Base-by-base conservation (phyloP, 306 rosid genomes). In the Prunus dulcis region DNA sequence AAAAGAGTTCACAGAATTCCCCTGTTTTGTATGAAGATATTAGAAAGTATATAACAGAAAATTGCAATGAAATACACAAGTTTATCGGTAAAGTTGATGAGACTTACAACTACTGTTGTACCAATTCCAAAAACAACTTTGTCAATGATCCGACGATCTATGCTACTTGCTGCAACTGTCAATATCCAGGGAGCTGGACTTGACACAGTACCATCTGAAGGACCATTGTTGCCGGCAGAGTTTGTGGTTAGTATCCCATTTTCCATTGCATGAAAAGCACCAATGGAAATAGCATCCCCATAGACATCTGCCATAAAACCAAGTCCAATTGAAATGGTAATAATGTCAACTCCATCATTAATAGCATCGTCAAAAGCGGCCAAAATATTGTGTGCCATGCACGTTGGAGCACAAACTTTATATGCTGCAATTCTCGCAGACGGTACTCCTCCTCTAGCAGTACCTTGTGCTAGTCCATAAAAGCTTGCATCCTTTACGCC, bases 341-440 rank as follows among this genome's bases (percentile, higher is more conserved):
- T 57, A 23, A 82, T 68, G 66, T 74, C 74, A 8, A 82, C 87
- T 15, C 87, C 81, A 49, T 84, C 85, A 0, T 82, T 72, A 11
- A 84, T 80, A 23, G 85, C 85, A 47, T 82, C 88, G 46, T 84
- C 87, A 50, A 78, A 80, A 56, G 86, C 81, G 12, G 88, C 76
- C 30, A 82, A 79, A 17, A 84, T 12, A 57, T 28, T 30, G 1
- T 66, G 41, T 3, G 17, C 71, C 0, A 2, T 2, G 14, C 82
- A 82, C 2, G 72, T 52, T 1, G 47, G 13, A 38, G 50, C 71
- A 70, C 81, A 71, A 4, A 78, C 72, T 34, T 71, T 78, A 69
- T 78, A 78, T 5, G 18, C 61, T 14, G 78, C 73, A 41, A 72
- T 79, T 41, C 82, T 75, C 0, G 78, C 77, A 2, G 78, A 41